Base-by-base conservation (phyloP, 805 yeast genomes). In the Sungouiella blattae region DNA sequence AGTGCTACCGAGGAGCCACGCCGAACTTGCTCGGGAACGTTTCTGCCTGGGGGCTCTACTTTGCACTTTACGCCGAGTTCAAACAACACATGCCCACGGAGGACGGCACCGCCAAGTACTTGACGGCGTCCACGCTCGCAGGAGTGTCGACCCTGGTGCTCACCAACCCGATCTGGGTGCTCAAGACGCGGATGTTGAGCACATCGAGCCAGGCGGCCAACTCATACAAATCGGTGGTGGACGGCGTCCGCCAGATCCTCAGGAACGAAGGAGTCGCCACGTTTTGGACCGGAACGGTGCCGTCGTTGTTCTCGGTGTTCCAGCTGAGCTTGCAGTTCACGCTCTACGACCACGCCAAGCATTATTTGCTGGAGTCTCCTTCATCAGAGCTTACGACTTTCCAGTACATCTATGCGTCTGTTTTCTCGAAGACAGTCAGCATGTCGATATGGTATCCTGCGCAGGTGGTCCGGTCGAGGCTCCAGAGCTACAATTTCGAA, bases 131-230 rank as follows among this genome's bases (percentile, higher is more conserved):
- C 2, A 39, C 65, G 2, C 26, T 61, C 12, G 88, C 97, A 0
- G 98, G 98, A 0, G 52, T 79, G 26, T 50, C 79, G 4, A 87
- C 96, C 0, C 75, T 94, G 1, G 36, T 87, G 0, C 27, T 85
- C 11, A 89, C 98, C 1, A 93, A 88, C 53, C 98, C 98, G 1
- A 74, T 91, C 8, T 91, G 98, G 98, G 96, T 93, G 1, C 57
- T 93, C 13, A 93, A 93, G 58, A 93, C 98, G 0, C 70, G 98
- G 42, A 82, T 91, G 46, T 69, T 89, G 50, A 78, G 88, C 13
- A 74, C 76, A 2, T 60, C 74, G 2, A 59, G 62, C 25, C 40
- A 41, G 1, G 47, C 62, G 0, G 65, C 67, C 0, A 71, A 71
- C 11, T 80, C 86, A 0, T 87, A 87, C 51, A 57, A 58, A 7